These are phyloP conservation scores for Chionographis japonica DNA, from an alignment of 106 monocot genomes.

Conservation along the genomic window DNA sequence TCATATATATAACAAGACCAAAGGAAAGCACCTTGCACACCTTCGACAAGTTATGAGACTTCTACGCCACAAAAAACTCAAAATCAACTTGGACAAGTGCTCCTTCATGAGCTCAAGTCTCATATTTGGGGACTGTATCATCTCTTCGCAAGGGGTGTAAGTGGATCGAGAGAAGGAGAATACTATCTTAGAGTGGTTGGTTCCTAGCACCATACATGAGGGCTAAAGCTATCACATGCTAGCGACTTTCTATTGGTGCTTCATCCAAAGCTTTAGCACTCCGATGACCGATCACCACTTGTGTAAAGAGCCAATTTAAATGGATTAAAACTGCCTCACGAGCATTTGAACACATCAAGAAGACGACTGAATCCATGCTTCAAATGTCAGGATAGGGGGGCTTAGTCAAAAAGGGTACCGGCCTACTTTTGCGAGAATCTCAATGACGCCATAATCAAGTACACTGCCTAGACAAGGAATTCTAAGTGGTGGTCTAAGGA, in stretches of 20 bases:
- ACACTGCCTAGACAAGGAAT: background rate
- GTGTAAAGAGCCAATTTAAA: background rate
- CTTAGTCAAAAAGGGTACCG: background rate
- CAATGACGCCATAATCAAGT: background rate
- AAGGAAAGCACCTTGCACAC: too few species aligned
- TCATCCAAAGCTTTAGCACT: background rate
- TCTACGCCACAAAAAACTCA: background rate
- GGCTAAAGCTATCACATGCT: background rate
- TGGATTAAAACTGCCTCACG: background rate
- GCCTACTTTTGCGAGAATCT: background rate
- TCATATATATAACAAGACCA: too few species aligned
- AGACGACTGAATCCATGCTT: background rate
- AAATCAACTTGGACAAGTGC: constrained; percentile 2
- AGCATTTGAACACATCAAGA: background rate
- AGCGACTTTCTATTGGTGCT: background rate
- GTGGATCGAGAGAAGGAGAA: background rate
- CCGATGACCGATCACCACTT: background rate
- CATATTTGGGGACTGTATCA: background rate
- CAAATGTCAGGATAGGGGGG: background rate
- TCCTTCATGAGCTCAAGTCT: background rate
- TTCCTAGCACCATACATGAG: constrained; percentile 1
- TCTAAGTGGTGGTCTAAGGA: background rate
- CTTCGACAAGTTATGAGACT: background rate
- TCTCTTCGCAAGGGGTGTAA: background rate
- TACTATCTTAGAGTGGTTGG: background rate